These are phyloP conservation scores for Aureobasidium sp. DNA, from an alignment of 2,329 filamentous ascomycete species.

Conservation along the genomic window DNA sequence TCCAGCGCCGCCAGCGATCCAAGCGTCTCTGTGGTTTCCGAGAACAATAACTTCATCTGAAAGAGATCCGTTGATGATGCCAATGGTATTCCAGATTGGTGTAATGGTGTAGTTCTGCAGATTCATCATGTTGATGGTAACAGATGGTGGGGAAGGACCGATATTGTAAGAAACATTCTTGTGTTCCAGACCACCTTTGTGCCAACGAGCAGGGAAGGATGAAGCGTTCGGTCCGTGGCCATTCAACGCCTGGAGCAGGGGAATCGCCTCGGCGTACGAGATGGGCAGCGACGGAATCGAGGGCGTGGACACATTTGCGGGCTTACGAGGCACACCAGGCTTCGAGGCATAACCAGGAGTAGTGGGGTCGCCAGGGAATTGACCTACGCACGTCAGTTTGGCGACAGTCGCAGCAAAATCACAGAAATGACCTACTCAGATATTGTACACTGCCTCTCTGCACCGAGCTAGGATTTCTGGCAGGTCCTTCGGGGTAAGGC, in stretches of 20 bases:
- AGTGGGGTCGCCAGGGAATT: constrained; percentile 66
- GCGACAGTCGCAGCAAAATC: not conserved
- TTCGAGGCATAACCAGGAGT: constrained; percentile 92
- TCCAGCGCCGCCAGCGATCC: constrained; percentile 73
- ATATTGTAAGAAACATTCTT: constrained; percentile 80
- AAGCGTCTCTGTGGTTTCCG: constrained; percentile 88
- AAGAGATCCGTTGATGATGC: constrained; percentile 80
- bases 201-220: constrained; percentile 67
- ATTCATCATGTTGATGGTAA: constrained; percentile 46
- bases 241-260: constrained; percentile 82
- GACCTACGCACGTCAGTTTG: constrained; percentile 31
- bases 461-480: constrained; percentile 72
- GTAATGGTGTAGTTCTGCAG: constrained; percentile 43
- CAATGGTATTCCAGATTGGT: constrained; percentile 66
- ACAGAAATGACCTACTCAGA: constrained; percentile 29
- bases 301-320: constrained; percentile 62
- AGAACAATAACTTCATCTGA: constrained; percentile 79
- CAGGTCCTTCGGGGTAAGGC: constrained; percentile 76
- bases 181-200: constrained; percentile 62
- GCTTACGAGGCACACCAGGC: constrained; percentile 70
- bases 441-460: constrained; percentile 77
- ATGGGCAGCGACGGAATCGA: constrained; percentile 87
- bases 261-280: constrained; percentile 78
- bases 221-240: constrained; percentile 72
- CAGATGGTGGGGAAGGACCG: constrained; percentile 65